Evolutionary conservation across 2,329 filamentous ascomycete species (phyloP).

Genomic region (Clathrospora elynae): DNA sequence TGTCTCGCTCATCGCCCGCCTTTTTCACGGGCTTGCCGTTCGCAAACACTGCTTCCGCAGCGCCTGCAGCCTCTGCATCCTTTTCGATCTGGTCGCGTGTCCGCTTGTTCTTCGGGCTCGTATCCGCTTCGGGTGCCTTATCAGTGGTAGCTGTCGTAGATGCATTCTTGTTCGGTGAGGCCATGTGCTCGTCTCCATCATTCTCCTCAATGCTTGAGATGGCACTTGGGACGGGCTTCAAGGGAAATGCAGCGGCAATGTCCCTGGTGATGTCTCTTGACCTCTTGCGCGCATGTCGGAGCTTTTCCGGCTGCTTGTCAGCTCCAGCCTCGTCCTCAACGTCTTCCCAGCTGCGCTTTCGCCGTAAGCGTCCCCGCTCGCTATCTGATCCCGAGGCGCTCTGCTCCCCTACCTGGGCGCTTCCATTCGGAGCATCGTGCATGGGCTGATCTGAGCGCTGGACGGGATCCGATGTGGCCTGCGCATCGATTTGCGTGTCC

Average conservation of each 20-base stretch:
- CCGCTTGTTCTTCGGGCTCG: slow-evolving; percentile 58
- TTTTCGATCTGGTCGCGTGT: slow-evolving; percentile 45
- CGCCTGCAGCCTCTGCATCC: slow-evolving; percentile 16
- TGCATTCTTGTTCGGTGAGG: slow-evolving; percentile 21
- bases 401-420: slow-evolving; percentile 24
- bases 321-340: slow-evolving; percentile 47
- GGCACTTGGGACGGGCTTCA: slow-evolving; percentile 40
- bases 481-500: slow-evolving; percentile 63
- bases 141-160: slow-evolving; percentile 8
- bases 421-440: slow-evolving; percentile 35
- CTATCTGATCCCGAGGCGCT: slow-evolving; percentile 45
- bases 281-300: slow-evolving; percentile 53
- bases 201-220: slow-evolving; percentile 39
- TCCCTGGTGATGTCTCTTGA: slow-evolving; percentile 51
- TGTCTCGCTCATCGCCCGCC: slow-evolving; percentile 38
- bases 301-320: slow-evolving; percentile 40
- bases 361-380: slow-evolving; percentile 47
- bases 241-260: slow-evolving; percentile 29
- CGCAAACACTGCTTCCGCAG: slow-evolving; percentile 18
- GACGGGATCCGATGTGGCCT: slow-evolving; percentile 26
- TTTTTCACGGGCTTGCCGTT: slow-evolving; percentile 23
- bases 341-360: slow-evolving; percentile 55
- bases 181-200: slow-evolving; percentile 39
- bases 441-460: slow-evolving; percentile 27
- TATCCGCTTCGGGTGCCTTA: slow-evolving; percentile 17